Conservation (phyloP, 108 stramenopile species). For the Chaetoceros muelleri region DNA sequence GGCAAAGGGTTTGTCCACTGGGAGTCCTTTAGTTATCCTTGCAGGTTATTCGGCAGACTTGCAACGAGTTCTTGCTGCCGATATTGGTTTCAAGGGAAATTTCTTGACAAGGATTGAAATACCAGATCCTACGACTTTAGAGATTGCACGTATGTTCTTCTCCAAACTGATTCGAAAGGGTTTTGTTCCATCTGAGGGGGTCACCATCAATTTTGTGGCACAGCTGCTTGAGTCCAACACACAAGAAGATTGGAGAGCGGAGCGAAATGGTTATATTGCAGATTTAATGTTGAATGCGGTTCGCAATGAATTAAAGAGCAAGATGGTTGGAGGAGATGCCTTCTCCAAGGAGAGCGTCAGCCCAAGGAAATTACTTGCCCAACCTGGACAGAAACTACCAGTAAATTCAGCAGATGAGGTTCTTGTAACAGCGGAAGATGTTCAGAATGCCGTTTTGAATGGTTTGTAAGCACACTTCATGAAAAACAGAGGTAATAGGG, state of each 20-base stretch:
- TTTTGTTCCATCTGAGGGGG: conserved; percentile 55
- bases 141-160: conserved; percentile 76
- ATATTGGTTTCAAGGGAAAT: conserved; percentile 73
- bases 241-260: conserved; percentile 73
- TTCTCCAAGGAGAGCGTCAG: conserved; percentile 27
- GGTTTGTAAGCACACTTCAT: conserved; percentile 42
- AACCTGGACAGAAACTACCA: conserved; percentile 60
- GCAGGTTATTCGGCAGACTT: conserved; percentile 61
- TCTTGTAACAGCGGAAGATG: conserved; percentile 77
- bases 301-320: conserved; percentile 51
- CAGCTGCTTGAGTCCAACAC: conserved; percentile 61
- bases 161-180: conserved; percentile 54
- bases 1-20: conserved; percentile 39
- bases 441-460: conserved; percentile 82
- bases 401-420: conserved; percentile 66
- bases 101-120: conserved; percentile 73
- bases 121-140: conserved; percentile 58
- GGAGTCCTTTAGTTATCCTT: conserved; percentile 59
- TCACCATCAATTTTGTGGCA: conserved; percentile 60
- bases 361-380: conserved; percentile 59
- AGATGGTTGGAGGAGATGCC: conserved; percentile 43
- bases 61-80: conserved; percentile 58
- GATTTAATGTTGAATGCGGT: conserved; percentile 65
- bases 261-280: conserved; percentile 71
- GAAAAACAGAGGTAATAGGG: background rate